Conservation (phyloP, 2,329 filamentous ascomycete genomes). For the Fusarium euwallaceae region DNA sequence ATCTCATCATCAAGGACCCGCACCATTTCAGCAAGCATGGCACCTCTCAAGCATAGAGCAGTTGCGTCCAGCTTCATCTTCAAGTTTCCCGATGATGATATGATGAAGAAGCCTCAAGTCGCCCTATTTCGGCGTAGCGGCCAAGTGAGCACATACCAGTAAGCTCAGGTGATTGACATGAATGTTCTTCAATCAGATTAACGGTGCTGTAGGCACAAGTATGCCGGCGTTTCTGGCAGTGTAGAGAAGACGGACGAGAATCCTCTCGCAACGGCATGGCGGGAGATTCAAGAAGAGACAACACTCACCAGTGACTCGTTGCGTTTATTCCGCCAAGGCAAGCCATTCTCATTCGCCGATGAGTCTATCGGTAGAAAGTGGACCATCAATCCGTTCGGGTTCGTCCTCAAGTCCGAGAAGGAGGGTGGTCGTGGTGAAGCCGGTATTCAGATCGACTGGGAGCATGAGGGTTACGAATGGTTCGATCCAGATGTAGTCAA, state of each 20-base stretch:
- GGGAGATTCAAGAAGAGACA: slow-evolving; percentile 75
- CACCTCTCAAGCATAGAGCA: slow-evolving; percentile 47
- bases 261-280: slow-evolving; percentile 69
- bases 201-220: slow-evolving; percentile 59
- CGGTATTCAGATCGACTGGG: slow-evolving; percentile 70
- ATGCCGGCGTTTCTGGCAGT: slow-evolving; percentile 73
- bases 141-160: slow-evolving; percentile 72
- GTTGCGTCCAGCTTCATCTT: slow-evolving; percentile 67
- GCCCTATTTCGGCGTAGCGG: slow-evolving; percentile 73
- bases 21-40: slow-evolving; percentile 34
- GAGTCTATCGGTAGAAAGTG: slow-evolving; percentile 66
- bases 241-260: slow-evolving; percentile 66
- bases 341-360: slow-evolving; percentile 70
- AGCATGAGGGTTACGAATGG: slow-evolving; percentile 72
- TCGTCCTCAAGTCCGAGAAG: slow-evolving; percentile 58
- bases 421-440: slow-evolving; percentile 53
- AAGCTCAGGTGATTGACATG: slow-evolving; percentile 39
- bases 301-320: slow-evolving; percentile 62
- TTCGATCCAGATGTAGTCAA: slow-evolving; percentile 65
- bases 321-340: slow-evolving; percentile 67
- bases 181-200: slow-evolving; percentile 5
- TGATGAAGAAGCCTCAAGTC: slow-evolving; percentile 59
- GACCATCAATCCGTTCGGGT: slow-evolving; percentile 74
- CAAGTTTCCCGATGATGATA: slow-evolving; percentile 55
- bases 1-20: not conserved